These are phyloP conservation scores for Cotoneaster glaucophyllus DNA, from an alignment of 306 rosid genomes.

Conservation along the genomic window DNA sequence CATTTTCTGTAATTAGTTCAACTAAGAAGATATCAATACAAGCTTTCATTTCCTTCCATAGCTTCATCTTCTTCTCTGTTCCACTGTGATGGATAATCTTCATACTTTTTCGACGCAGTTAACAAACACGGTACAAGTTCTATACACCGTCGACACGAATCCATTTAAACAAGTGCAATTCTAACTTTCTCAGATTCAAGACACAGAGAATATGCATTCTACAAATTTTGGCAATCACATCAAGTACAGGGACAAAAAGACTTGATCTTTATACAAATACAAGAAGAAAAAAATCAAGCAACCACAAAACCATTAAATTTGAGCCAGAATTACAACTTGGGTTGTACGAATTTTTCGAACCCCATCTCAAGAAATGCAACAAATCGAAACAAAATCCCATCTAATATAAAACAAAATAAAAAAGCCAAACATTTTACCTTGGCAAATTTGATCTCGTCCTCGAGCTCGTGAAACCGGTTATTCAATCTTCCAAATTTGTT, in stretches of 20 bases:
- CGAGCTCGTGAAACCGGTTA: constrained; percentile 87
- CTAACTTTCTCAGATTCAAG: background rate
- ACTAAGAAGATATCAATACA: too few relatives aligned
- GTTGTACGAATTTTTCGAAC: background rate
- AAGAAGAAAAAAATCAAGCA: background rate
- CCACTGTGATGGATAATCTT: too few relatives aligned
- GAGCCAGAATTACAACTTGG: background rate
- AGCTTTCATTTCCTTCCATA: too few relatives aligned
- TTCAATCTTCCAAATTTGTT: constrained; percentile 87
- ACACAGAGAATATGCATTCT: background rate
- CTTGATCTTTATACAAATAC: background rate
- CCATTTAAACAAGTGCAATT: background rate
- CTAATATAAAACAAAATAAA: background rate
- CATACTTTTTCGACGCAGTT: too few relatives aligned
- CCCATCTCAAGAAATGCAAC: background rate
- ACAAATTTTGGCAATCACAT: background rate
- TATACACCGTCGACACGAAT: background rate
- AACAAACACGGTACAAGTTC: background rate
- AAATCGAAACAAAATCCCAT: background rate
- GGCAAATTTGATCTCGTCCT: constrained; percentile 74
- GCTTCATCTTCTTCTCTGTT: too few relatives aligned
- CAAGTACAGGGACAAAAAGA: background rate
- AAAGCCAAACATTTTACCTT: constrained; percentile 33
- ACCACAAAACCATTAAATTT: background rate
- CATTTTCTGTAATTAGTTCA: too few relatives aligned